A percentile compares a stretch with the other conserved stretches of the same genome.
phyloP scores from a whole-genome alignment of 768 basidiomycete species.

The Boletus sp. region DNA sequence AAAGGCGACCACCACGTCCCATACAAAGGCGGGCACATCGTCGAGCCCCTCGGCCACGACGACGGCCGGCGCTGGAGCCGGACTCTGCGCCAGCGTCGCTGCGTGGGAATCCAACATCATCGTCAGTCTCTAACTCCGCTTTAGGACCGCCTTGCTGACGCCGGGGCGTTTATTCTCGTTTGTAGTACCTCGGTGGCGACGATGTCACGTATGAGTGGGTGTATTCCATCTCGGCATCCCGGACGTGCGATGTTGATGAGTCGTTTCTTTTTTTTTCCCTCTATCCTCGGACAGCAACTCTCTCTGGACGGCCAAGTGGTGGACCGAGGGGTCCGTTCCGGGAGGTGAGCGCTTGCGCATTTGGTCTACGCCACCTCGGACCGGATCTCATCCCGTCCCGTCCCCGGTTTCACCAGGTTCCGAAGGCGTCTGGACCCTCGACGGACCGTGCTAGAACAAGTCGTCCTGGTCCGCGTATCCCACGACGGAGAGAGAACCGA shows the following conservation, averaged over 20 bases:
- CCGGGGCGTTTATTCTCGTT: too few species aligned
- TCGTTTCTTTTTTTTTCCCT: too few species aligned
- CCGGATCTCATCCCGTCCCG: background rate
- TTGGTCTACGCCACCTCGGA: background rate
- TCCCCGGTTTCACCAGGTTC: background rate
- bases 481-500: too few species aligned
- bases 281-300: background rate
- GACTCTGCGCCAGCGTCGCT: slow-evolving; percentile 41
- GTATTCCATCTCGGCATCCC: background rate
- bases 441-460: slow-evolving; percentile 11
- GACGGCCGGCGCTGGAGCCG: slow-evolving; percentile 21
- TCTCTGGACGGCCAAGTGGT: slow-evolving; percentile 18
- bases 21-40: background rate
- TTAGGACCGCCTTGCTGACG: background rate
- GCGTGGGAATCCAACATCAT: slow-evolving; percentile 40
- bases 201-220: slow-evolving; percentile 42
- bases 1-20: too few species aligned
- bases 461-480: too few species aligned
- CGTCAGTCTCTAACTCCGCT: background rate
- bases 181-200: slow-evolving; percentile 43
- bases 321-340: slow-evolving; percentile 8
- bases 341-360: slow-evolving; percentile 1
- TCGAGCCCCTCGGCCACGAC: background rate
- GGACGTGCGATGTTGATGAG: background rate
- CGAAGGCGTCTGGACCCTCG: slow-evolving; percentile 12